A percentile compares a stretch with the other conserved stretches of the same genome.
These are phyloP conservation scores for Neofusicoccum sp. DNA, from an alignment of 2,329 filamentous ascomycete species.

Conservation along the genomic window DNA sequence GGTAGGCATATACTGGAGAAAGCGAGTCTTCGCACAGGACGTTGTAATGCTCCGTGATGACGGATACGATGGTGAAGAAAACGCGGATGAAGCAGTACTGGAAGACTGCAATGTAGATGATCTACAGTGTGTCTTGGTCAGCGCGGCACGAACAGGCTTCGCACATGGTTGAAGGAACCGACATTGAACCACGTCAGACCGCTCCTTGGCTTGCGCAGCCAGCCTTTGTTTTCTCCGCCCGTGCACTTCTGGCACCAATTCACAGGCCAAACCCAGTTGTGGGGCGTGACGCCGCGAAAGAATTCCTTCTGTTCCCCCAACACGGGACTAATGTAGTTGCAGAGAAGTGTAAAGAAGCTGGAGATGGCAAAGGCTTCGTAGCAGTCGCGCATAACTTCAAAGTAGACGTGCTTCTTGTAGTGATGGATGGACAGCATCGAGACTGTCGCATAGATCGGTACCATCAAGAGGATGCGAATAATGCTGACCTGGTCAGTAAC, in stretches of 20 bases:
- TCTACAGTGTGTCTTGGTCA: constrained; percentile 39
- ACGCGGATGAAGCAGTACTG: constrained; percentile 84
- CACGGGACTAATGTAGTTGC: constrained; percentile 74
- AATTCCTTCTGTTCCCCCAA: constrained; percentile 79
- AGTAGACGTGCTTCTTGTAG: constrained; percentile 78
- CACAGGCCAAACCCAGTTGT: constrained; percentile 73
- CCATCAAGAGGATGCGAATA: constrained; percentile 85
- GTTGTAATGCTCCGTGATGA: constrained; percentile 66
- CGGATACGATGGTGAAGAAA: constrained; percentile 75
- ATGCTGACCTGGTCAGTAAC: constrained; percentile 53
- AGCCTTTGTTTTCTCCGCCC: constrained; percentile 63
- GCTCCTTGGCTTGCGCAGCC: constrained; percentile 70
- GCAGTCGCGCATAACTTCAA: constrained; percentile 75
- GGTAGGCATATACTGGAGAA: constrained; percentile 72
- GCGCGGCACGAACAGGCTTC: background rate
- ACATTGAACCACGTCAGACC: constrained; percentile 88
- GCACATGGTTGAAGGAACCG: constrained; percentile 22
- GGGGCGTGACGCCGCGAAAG: constrained; percentile 66
- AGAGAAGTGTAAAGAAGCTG: constrained; percentile 80
- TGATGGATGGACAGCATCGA: constrained; percentile 71
- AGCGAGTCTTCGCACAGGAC: constrained; percentile 78
- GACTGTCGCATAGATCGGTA: constrained; percentile 75
- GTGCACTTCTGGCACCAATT: constrained; percentile 69
- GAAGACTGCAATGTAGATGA: constrained; percentile 78
- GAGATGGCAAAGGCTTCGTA: constrained; percentile 88